Base-by-base conservation (phyloP, 352 stramenopile genomes). In the Globisporangium orthogonon region DNA sequence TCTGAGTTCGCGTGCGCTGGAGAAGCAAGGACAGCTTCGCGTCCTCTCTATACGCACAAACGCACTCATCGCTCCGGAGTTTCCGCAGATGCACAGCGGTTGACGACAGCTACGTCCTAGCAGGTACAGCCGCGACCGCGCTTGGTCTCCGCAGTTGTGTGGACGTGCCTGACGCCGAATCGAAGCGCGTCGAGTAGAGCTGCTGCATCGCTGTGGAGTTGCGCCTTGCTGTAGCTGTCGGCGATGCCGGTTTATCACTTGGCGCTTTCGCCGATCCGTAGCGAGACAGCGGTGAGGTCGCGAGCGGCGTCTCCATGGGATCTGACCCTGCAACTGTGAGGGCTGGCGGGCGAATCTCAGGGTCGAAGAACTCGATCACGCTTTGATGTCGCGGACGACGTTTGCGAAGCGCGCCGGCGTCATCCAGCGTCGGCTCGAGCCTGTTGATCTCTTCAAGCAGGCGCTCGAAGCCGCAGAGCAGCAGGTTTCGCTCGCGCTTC, bases 161-260 rank as follows among this genome's bases (percentile, higher is more conserved):
- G 17, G 43, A 10, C 7, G 52, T 28, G 39, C 65, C 67, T 10
- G 41, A 33, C 23, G 43, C 59, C 1, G 78, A 59, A 56, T 91
- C 78, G 40, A 86, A 89, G 30, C 76, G 74, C 31, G 81, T 89
- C 43, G 78, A 52, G 50, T 91, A 91, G 30, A 87, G 76, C 17
- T 64, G 60, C 40, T 15, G 23, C 23, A 23, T 23, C 23, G 23
- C 1, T 23, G 23, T 23, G 23, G 23, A 23, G 23, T 23, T 23
- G 23, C 23, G 23, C 23, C 23, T 23, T 23, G 23, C 18, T 6
- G 44, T 7, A 13, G 2, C 11, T 10, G 13, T 43, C 37, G 37
- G 11, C 17, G 37, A 13, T 10, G 37, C 11, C 37, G 37, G 10
- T 3, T 4, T 14, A 4, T 13, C 17, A n/a, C 23, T 52, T n/a